phyloP scores from a whole-genome alignment of 179 eudicot species.

The Silene coronaria region DNA sequence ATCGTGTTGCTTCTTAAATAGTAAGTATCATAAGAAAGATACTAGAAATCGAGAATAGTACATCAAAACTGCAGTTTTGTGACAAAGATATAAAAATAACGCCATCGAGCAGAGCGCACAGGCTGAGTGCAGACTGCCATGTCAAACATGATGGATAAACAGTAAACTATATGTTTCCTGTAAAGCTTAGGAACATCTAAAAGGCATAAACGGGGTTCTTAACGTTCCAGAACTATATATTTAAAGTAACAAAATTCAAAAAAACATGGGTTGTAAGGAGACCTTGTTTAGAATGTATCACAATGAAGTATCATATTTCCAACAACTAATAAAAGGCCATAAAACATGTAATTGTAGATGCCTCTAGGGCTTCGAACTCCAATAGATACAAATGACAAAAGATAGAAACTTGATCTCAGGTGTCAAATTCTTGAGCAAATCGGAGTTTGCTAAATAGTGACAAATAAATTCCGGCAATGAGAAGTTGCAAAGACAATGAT shows the following conservation, averaged over 20 bases:
- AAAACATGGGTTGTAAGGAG: neutral
- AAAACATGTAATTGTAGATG: neutral
- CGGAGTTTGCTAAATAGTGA: neutral
- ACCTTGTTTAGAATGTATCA: conserved; percentile 6
- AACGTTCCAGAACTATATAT: neutral
- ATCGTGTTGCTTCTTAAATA: conserved; percentile 2
- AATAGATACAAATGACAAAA: neutral
- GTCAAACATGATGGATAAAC: conserved; percentile 11
- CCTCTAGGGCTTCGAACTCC: neutral
- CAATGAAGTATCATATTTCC: neutral
- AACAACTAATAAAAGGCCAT: neutral
- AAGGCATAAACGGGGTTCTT: neutral
- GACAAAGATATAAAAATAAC: neutral
- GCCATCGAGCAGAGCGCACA: conserved; percentile 11
- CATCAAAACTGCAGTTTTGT: neutral
- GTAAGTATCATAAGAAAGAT: neutral
- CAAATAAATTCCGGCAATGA: neutral
- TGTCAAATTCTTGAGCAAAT: neutral
- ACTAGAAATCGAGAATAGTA: neutral
- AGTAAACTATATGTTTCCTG: neutral
- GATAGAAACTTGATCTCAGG: neutral
- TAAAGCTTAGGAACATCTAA: neutral
- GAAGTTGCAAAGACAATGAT: neutral
- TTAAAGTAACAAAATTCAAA: neutral
- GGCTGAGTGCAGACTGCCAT: conserved; percentile 1